phyloP scores from a whole-genome alignment of 257 asterid genomes.

The Rubia yunnanensis region DNA sequence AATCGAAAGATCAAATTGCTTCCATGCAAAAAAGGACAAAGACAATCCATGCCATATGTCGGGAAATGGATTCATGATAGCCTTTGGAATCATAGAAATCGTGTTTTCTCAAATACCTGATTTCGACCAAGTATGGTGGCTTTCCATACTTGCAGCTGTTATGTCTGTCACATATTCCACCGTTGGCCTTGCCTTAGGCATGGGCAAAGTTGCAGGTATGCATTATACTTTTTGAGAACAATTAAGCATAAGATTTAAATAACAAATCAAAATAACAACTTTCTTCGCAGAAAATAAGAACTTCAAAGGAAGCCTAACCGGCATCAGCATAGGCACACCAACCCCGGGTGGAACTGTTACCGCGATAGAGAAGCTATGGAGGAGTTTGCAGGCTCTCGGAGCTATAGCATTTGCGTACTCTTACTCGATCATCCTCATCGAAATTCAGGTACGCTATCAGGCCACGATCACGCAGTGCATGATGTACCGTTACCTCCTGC shows the following conservation, averaged over 20 bases:
- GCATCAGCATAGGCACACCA: conserved; percentile 32
- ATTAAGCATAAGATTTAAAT: background rate
- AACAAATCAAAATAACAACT: conserved; percentile 18
- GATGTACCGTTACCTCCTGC: background rate
- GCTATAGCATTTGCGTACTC: conserved; percentile 46
- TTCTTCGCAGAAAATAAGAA: conserved; percentile 19
- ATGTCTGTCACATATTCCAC: conserved; percentile 49
- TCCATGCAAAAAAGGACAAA: conserved; percentile 23
- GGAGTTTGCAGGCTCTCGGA: conserved; percentile 41
- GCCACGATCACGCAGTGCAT: background rate
- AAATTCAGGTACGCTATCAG: conserved; percentile 30
- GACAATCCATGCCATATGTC: conserved; percentile 26
- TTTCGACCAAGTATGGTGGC: conserved; percentile 47
- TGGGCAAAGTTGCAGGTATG: conserved; percentile 32
- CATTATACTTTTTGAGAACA: background rate
- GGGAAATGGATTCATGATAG: conserved; percentile 38
- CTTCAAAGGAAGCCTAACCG: conserved; percentile 38
- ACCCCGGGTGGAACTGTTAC: conserved; percentile 30
- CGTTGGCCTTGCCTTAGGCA: conserved; percentile 36
- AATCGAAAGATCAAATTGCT: conserved; percentile 37
- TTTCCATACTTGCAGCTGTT: conserved; percentile 39
- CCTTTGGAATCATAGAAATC: conserved; percentile 35
- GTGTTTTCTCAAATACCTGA: conserved; percentile 46
- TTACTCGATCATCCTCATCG: conserved; percentile 35
- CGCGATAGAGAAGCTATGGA: conserved; percentile 34